Evolutionary conservation across 148 eudicot genomes (phyloP).

Genomic region (Hydrangea macrophylla): DNA sequence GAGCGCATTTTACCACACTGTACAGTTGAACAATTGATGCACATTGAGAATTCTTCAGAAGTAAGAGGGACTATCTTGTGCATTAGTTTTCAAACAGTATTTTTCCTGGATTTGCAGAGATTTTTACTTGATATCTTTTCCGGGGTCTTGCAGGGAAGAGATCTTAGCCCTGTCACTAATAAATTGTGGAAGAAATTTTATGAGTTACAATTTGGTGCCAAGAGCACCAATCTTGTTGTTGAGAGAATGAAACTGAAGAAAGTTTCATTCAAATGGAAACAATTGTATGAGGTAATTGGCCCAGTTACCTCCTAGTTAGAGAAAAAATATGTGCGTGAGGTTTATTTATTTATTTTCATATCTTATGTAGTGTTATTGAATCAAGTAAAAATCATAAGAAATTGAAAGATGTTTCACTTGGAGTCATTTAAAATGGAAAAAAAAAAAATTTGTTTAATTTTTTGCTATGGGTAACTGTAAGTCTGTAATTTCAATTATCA

Average conservation of each 20-base stretch:
- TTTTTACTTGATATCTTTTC: not conserved
- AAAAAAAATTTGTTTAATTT: no score
- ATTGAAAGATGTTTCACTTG: no score
- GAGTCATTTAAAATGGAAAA: no score
- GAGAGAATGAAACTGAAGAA: constrained; percentile 46
- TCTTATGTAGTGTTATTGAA: no score
- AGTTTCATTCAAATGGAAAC: constrained; percentile 58
- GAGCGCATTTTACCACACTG: constrained; percentile 88
- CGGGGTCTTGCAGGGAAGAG: constrained; percentile 62
- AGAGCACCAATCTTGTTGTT: constrained; percentile 34
- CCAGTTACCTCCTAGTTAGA: no score
- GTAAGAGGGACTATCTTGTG: constrained; percentile 40
- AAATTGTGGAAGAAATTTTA: constrained; percentile 81
- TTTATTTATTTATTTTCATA: no score
- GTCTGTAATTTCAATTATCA: no score
- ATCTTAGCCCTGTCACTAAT: constrained; percentile 78
- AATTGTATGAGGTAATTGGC: constrained; percentile 72
- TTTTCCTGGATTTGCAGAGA: not conserved
- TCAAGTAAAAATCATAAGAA: no score
- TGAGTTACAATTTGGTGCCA: constrained; percentile 47
- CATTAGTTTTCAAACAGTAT: not conserved
- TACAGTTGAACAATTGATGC: constrained; percentile 70
- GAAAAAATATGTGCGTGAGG: no score
- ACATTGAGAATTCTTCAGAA: constrained; percentile 64
- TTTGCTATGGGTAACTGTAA: no score